Percentiles rank a stretch among this genome's conserved stretches.
Evolutionary conservation across 441 rosid species (phyloP).

Genomic region (Daphne laureola): DNA sequence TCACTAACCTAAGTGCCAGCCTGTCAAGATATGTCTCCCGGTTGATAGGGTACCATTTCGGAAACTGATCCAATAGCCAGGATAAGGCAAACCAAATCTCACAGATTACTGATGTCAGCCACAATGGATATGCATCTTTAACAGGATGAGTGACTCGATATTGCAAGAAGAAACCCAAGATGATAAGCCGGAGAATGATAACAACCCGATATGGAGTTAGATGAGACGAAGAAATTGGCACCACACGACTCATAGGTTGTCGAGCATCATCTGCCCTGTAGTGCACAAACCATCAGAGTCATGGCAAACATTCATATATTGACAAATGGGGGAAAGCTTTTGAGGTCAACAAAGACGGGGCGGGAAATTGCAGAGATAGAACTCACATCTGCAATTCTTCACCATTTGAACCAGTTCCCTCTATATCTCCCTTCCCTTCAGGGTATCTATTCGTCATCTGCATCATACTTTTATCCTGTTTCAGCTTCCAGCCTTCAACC

Average conservation of each 20-base stretch:
- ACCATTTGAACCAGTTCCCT: constrained; percentile 93
- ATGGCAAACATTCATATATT: constrained; percentile 1
- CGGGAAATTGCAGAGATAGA: constrained; percentile 7
- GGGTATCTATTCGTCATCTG: constrained; percentile 63
- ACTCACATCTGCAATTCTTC: constrained; percentile 92
- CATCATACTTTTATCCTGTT: constrained; percentile 76
- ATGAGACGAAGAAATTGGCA: constrained; percentile 73
- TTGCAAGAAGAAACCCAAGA: constrained; percentile 92
- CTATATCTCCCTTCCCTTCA: constrained; percentile 88
- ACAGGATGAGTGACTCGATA: constrained; percentile 96
- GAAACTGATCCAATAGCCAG: constrained; percentile 98
- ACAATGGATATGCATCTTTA: constrained; percentile 83
- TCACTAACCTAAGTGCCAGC: constrained; percentile 74
- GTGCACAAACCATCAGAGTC: constrained; percentile 17
- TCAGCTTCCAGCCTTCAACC: constrained; percentile 96
- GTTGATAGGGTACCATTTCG: constrained; percentile 90
- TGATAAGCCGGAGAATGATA: constrained; percentile 90
- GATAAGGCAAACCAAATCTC: constrained; percentile 99
- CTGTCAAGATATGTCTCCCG: constrained; percentile 98
- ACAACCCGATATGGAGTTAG: constrained; percentile 92
- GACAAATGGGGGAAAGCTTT: background rate
- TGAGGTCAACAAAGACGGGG: constrained; percentile 2
- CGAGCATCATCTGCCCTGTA: constrained; percentile 92
- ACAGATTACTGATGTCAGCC: constrained; percentile 93
- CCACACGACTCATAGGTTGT: constrained; percentile 84